phyloP scores from a whole-genome alignment of 2,329 filamentous ascomycete genomes.

The Pezicula rhizophila region DNA sequence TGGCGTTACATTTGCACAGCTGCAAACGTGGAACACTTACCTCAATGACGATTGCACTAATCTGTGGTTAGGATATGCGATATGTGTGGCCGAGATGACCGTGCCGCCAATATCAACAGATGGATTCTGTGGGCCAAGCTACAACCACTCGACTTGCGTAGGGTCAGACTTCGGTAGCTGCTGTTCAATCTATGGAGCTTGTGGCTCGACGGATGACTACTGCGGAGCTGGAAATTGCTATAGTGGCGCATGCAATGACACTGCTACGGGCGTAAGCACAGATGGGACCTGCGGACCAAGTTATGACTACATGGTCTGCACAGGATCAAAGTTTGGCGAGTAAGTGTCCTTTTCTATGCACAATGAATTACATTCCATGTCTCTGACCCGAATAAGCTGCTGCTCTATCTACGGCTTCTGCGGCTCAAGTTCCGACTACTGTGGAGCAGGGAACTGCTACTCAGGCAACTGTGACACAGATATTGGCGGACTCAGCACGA shows the following conservation, averaged over 20 bases:
- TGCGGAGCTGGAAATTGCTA: conserved; percentile 9
- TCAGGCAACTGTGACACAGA: conserved; percentile 19
- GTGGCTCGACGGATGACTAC: conserved; percentile 11
- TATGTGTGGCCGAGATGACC: conserved; percentile 2
- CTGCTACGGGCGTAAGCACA: background rate
- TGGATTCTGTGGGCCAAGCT: conserved; percentile 7
- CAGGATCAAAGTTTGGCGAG: background rate
- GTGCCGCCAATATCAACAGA: conserved; percentile 4
- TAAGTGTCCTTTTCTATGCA: background rate
- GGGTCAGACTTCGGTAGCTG: conserved; percentile 5
- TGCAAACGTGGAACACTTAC: conserved; percentile 10
- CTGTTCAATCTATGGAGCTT: conserved; percentile 6
- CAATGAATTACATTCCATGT: background rate
- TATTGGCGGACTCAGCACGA: conserved; percentile 17
- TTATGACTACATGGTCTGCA: background rate
- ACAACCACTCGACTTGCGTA: conserved; percentile 4
- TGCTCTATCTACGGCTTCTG: conserved; percentile 9
- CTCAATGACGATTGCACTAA: conserved; percentile 3
- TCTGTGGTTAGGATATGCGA: background rate
- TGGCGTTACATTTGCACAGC: conserved; percentile 5
- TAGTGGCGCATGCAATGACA: background rate
- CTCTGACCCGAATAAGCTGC: background rate
- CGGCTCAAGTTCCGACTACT: conserved; percentile 15
- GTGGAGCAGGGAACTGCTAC: conserved; percentile 20
- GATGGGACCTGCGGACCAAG: conserved; percentile 5